A percentile compares a stretch with the other conserved stretches of the same genome.
These are phyloP conservation scores for Salmacisia buchloeana DNA, from an alignment of 1,284 basidiomycete genomes.

Conservation along the genomic window DNA sequence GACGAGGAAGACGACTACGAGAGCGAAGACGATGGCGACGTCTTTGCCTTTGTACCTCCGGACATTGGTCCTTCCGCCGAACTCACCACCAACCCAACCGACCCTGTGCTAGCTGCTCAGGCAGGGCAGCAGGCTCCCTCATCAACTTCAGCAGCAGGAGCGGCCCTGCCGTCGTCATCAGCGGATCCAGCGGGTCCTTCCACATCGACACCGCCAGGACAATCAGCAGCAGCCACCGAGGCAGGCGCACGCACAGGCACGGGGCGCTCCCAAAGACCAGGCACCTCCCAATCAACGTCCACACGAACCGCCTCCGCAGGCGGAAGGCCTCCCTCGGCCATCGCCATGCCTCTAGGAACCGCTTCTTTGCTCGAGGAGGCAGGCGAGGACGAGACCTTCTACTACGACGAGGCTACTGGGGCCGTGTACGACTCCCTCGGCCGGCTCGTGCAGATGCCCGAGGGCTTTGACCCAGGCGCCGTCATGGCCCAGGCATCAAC, in stretches of 20 bases:
- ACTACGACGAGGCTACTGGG: conserved; percentile 42
- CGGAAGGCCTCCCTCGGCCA: not conserved
- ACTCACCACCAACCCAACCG: conserved; percentile 1
- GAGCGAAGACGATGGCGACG: conserved; percentile 41
- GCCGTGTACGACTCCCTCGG: conserved; percentile 41
- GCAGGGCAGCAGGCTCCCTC: too few relatives aligned
- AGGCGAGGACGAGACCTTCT: conserved; percentile 33
- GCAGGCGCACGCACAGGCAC: not conserved
- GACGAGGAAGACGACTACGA: conserved; percentile 40
- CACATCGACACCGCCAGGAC: not conserved
- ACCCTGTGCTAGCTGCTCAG: not conserved
- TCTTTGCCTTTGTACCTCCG: conserved; percentile 47
- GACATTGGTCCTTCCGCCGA: conserved; percentile 10
- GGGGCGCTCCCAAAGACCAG: not conserved
- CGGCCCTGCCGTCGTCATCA: not conserved
- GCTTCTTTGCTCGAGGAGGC: not conserved
- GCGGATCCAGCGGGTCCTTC: not conserved
- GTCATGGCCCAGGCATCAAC: not conserved
- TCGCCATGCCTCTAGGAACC: not conserved
- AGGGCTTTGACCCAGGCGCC: conserved; percentile 15
- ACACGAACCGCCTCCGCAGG: not conserved
- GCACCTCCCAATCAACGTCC: not conserved
- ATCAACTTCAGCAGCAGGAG: not conserved
- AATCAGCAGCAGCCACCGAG: not conserved
- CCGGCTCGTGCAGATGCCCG: conserved; percentile 31